Evolutionary conservation across 2,329 filamentous ascomycete genomes (phyloP).

Genomic region (Talaromyces funiculosus): DNA sequence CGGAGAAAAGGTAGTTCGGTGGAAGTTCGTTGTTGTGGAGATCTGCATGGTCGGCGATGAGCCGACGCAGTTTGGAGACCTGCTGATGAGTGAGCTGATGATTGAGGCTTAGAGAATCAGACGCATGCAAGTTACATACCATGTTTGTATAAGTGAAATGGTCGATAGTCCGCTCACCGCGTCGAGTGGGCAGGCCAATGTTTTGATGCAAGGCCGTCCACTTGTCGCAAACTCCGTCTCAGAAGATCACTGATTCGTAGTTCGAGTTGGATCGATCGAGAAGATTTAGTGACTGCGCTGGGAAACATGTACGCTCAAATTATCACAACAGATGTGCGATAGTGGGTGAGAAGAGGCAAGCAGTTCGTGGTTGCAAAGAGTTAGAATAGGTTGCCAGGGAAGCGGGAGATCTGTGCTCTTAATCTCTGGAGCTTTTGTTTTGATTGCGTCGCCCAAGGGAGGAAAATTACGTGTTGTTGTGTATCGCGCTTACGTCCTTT

Average conservation of each 20-base stretch:
- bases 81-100: slow-evolving; percentile 13
- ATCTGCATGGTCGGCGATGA: slow-evolving; percentile 55
- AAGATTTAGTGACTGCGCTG: neutral
- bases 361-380: neutral
- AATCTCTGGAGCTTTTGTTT: slow-evolving; percentile 1
- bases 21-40: slow-evolving; percentile 53
- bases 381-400: slow-evolving; percentile 10
- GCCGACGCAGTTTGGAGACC: slow-evolving; percentile 47
- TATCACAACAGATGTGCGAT: neutral
- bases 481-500: neutral
- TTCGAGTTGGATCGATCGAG: neutral
- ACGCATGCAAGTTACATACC: neutral
- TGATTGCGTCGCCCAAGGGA: neutral
- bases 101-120: neutral
- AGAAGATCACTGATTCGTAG: neutral
- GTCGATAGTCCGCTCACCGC: neutral
- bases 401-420: neutral
- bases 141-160: neutral
- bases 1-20: slow-evolving; percentile 57
- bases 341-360: neutral
- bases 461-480: slow-evolving; percentile 5
- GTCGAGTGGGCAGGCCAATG: neutral
- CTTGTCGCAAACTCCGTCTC: neutral
- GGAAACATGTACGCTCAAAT: neutral
- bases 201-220: neutral